Conservation (phyloP, 2,329 filamentous ascomycete genomes). For the Pseudocercospora eumusae region DNA sequence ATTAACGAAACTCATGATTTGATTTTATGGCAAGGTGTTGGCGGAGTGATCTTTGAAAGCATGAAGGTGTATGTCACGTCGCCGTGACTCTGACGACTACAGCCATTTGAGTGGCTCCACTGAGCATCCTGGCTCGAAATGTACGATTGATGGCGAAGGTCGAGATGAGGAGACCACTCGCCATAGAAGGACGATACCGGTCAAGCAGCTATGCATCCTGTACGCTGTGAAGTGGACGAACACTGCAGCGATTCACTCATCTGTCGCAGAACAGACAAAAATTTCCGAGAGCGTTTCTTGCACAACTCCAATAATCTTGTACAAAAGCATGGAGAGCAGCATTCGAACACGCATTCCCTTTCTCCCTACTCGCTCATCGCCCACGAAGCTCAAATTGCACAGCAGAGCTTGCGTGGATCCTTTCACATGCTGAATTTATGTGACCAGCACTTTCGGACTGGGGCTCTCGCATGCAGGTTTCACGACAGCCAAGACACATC, state of each 20-base stretch:
- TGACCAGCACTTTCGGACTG: too few relatives aligned
- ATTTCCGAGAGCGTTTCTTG: background rate
- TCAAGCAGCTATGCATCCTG: background rate
- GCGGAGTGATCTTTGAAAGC: background rate
- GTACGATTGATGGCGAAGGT: background rate
- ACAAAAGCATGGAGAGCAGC: background rate
- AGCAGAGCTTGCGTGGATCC: background rate
- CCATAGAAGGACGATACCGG: background rate
- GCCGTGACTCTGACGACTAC: background rate
- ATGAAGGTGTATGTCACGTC: background rate
- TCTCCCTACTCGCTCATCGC: background rate
- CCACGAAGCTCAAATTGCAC: background rate
- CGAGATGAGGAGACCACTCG: slow-evolving; percentile 7
- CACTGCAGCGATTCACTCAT: background rate
- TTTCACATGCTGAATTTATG: background rate
- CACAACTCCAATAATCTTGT: background rate
- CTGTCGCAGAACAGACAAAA: background rate
- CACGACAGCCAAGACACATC: background rate
- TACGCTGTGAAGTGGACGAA: background rate
- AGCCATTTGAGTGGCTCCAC: background rate
- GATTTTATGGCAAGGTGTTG: slow-evolving; percentile 16
- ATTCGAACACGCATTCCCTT: background rate
- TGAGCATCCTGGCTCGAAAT: background rate
- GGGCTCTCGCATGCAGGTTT: too few relatives aligned
- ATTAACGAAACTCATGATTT: slow-evolving; percentile 1